Percentiles rank a stretch among this genome's conserved stretches.
phyloP scores from a whole-genome alignment of 148 eudicot genomes.

The Limonium bicolor region DNA sequence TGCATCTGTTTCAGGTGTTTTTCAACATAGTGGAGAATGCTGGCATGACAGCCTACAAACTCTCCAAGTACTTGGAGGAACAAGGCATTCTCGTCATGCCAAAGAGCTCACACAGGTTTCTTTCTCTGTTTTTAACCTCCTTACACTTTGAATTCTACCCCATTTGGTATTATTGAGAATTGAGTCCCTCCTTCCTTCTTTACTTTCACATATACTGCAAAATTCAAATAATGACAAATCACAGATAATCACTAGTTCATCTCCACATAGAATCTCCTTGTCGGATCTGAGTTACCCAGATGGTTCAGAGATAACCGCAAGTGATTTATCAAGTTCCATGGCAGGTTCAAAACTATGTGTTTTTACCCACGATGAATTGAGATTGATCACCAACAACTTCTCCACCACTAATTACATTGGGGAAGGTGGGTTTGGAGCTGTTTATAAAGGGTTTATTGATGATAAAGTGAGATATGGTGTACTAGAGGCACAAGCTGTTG shows the following conservation, averaged over 20 bases:
- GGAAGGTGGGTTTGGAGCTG: slow-evolving; percentile 90
- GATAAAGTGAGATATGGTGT: slow-evolving; percentile 40
- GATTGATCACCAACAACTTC: slow-evolving; percentile 48
- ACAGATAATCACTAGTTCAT: not conserved
- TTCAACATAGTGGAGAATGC: slow-evolving; percentile 32
- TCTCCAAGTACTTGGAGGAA: slow-evolving; percentile 41
- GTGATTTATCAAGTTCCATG: slow-evolving; percentile 45
- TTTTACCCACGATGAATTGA: slow-evolving; percentile 48
- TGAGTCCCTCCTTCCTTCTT: too few relatives aligned
- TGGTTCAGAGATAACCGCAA: slow-evolving; percentile 31
- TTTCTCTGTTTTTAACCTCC: not conserved
- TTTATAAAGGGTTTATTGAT: slow-evolving; percentile 70
- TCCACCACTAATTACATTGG: slow-evolving; percentile 58
- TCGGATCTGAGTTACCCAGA: slow-evolving; percentile 42
- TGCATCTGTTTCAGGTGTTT: slow-evolving; percentile 29
- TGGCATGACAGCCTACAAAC: slow-evolving; percentile 29
- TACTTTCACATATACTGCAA: not conserved
- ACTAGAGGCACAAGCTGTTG: slow-evolving; percentile 67
- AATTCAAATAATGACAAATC: not conserved
- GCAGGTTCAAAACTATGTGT: slow-evolving; percentile 48
- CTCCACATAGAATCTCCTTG: slow-evolving; percentile 42
- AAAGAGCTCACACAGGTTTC: slow-evolving; percentile 39
- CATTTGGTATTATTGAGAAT: too few relatives aligned
- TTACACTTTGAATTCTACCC: too few relatives aligned
- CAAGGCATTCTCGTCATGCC: slow-evolving; percentile 54